These are phyloP conservation scores for Raphanus sativus DNA, from an alignment of 345 rosid species.

Conservation along the genomic window DNA sequence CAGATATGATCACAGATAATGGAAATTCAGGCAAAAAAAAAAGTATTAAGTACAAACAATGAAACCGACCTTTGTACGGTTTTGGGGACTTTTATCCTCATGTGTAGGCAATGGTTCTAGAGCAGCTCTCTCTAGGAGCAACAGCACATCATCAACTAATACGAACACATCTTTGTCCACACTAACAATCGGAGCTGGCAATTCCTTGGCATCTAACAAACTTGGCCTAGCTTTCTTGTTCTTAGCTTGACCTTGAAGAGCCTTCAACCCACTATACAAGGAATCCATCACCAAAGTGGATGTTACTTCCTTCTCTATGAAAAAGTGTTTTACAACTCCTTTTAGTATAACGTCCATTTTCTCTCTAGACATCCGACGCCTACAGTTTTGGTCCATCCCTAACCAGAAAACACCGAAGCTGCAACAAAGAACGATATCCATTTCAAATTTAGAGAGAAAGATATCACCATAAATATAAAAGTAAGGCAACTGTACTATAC, in stretches of 20 bases:
- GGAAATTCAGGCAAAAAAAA: neutral
- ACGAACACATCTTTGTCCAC: conserved; percentile 82
- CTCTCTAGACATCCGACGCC: conserved; percentile 83
- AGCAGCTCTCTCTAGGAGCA: conserved; percentile 80
- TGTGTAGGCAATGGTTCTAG: conserved; percentile 87
- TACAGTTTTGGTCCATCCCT: conserved; percentile 77
- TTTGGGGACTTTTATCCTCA: conserved; percentile 90
- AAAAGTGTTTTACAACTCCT: conserved; percentile 92
- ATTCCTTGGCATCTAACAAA: conserved; percentile 63
- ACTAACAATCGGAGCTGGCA: conserved; percentile 75
- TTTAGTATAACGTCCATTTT: conserved; percentile 77
- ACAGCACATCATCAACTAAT: conserved; percentile 86
- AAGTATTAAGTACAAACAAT: neutral
- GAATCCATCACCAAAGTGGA: conserved; percentile 99
- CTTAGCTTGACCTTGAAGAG: conserved; percentile 86
- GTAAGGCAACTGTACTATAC: conserved; percentile 34
- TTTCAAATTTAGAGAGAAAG: conserved; percentile 18
- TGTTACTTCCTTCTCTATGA: conserved; percentile 96
- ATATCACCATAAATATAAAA: conserved; percentile 21
- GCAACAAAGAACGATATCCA: conserved; percentile 40
- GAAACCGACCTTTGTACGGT: conserved; percentile 77
- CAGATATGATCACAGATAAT: neutral
- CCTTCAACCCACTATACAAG: conserved; percentile 96
- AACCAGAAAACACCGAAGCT: conserved; percentile 89
- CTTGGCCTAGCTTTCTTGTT: conserved; percentile 62